Conservation (phyloP, 2,329 filamentous ascomycete species). For the Aschersonia sp. region DNA sequence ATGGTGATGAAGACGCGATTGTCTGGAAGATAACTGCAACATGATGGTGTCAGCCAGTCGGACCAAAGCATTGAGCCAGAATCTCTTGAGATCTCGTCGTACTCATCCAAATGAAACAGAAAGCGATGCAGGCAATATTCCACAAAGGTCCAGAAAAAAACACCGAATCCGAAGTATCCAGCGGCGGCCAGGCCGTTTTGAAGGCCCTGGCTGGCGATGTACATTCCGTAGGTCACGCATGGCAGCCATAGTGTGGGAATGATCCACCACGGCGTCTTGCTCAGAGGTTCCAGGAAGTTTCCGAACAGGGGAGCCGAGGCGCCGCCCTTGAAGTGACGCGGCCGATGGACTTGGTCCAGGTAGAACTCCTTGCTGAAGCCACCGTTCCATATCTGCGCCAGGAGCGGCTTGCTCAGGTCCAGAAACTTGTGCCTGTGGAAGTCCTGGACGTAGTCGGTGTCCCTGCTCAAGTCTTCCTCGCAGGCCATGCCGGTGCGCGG, state of each 20-base stretch:
- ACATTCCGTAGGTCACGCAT: slow-evolving; percentile 58
- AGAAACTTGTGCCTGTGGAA: slow-evolving; percentile 90
- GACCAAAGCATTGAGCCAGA: background rate
- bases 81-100: slow-evolving; percentile 23
- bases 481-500: slow-evolving; percentile 75
- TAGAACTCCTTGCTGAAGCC: slow-evolving; percentile 95
- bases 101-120: slow-evolving; percentile 88
- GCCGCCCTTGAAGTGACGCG: slow-evolving; percentile 89
- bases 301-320: slow-evolving; percentile 88
- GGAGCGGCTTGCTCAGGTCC: slow-evolving; percentile 69
- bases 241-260: slow-evolving; percentile 78
- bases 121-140: slow-evolving; percentile 85
- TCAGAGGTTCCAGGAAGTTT: slow-evolving; percentile 96
- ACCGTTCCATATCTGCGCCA: slow-evolving; percentile 77
- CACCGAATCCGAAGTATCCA: slow-evolving; percentile 53
- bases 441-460: slow-evolving; percentile 63
- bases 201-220: slow-evolving; percentile 48
- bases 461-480: slow-evolving; percentile 72
- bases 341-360: slow-evolving; percentile 86
- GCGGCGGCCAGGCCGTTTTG: slow-evolving; percentile 29
- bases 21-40: slow-evolving; percentile 65
- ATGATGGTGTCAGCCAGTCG: slow-evolving; percentile 14
- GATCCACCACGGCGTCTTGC: slow-evolving; percentile 88
- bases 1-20: slow-evolving; percentile 74
- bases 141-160: slow-evolving; percentile 74